These are phyloP conservation scores for Cryptococcus sp. DNA, from an alignment of 1,284 basidiomycete genomes.

Conservation along the genomic window DNA sequence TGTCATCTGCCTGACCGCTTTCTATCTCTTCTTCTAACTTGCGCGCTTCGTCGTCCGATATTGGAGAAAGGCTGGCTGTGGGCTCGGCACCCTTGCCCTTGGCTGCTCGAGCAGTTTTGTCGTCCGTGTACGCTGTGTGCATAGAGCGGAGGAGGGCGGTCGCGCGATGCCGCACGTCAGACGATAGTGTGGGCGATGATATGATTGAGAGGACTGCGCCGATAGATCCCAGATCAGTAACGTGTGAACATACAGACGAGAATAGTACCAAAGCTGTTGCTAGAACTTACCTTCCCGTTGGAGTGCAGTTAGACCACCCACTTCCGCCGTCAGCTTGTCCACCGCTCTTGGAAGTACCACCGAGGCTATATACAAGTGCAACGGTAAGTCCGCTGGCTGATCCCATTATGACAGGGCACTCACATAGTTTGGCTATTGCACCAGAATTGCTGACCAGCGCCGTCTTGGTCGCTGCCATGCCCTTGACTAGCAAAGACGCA, in stretches of 20 bases:
- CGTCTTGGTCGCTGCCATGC: slow-evolving; percentile 33
- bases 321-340: slow-evolving; percentile 35
- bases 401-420: slow-evolving; percentile 8
- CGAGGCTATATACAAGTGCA: slow-evolving; percentile 26
- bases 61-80: slow-evolving; percentile 18
- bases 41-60: slow-evolving; percentile 19
- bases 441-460: slow-evolving; percentile 39
- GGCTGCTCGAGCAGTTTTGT: slow-evolving; percentile 23
- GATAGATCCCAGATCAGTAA: neutral
- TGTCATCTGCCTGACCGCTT: slow-evolving; percentile 23
- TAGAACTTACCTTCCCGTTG: slow-evolving; percentile 41
- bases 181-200: slow-evolving; percentile 41
- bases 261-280: neutral
- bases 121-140: slow-evolving; percentile 33
- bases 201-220: slow-evolving; percentile 35
- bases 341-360: slow-evolving; percentile 42
- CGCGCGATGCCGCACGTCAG: slow-evolving; percentile 40
- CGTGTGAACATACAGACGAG: too few relatives aligned
- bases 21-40: slow-evolving; percentile 28
- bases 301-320: slow-evolving; percentile 39
- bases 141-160: slow-evolving; percentile 29
- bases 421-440: slow-evolving; percentile 40
- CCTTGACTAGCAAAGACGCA: slow-evolving; percentile 33
- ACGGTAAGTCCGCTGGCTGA: neutral
- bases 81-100: neutral